Percentiles rank a stretch among this genome's conserved stretches.
Evolutionary conservation across 371 early-diverging fungal genomes (phyloP).

Genomic region (Amoeboaphelidium occidentale): DNA sequence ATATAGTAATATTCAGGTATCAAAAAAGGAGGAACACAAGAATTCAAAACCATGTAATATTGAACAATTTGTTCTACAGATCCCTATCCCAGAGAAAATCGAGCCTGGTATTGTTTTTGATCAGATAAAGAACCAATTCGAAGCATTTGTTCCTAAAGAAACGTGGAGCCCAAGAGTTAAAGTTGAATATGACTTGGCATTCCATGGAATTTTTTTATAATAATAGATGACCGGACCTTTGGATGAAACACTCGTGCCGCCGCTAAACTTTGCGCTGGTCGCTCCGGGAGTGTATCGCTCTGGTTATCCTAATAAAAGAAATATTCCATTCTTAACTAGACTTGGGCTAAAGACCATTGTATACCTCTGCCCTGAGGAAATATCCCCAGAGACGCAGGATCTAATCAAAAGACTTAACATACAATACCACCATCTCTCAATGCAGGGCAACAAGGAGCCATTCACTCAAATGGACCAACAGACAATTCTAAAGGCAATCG

Average conservation of each 20-base stretch:
- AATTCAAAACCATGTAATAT: too few relatives aligned
- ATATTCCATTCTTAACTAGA: conserved; percentile 48
- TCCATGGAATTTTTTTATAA: too few relatives aligned
- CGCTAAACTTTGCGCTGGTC: conserved; percentile 70
- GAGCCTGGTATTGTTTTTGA: too few relatives aligned
- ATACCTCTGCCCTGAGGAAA: conserved; percentile 45
- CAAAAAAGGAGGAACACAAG: too few relatives aligned
- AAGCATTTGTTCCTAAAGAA: too few relatives aligned
- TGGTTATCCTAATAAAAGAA: conserved; percentile 56
- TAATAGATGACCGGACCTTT: too few relatives aligned
- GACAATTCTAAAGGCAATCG: conserved; percentile 47
- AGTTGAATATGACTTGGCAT: too few relatives aligned
- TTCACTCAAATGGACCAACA: conserved; percentile 60
- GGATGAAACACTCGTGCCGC: conserved; percentile 67
- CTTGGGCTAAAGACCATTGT: conserved; percentile 47
- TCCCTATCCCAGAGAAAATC: too few relatives aligned
- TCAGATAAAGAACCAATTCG: too few relatives aligned
- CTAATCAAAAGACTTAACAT: conserved; percentile 47
- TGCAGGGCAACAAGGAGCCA: conserved; percentile 74
- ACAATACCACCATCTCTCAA: conserved; percentile 41
- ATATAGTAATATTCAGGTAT: too few relatives aligned
- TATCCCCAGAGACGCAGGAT: conserved; percentile 42
- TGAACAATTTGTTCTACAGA: too few relatives aligned
- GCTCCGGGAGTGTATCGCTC: conserved; percentile 60
- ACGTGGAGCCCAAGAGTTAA: too few relatives aligned